Percentiles rank a stretch among this genome's conserved stretches.
Conservation (phyloP, 2,329 filamentous ascomycete species). For the Seiridium unicorne region DNA sequence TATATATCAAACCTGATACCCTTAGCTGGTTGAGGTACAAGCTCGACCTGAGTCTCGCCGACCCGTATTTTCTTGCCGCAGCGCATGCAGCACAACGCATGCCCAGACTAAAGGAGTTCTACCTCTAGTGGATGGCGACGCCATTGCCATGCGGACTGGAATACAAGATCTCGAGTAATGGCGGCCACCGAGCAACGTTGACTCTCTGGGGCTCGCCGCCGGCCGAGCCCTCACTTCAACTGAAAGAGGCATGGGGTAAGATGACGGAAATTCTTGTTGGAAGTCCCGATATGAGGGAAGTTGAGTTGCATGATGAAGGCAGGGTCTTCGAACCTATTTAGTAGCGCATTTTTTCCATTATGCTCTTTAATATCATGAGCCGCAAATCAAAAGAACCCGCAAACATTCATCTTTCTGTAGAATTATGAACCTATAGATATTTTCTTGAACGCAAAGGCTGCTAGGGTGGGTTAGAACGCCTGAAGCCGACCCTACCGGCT, state of each 20-base stretch:
- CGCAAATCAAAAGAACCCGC: not conserved
- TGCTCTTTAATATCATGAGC: not conserved
- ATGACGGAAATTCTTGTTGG: not conserved
- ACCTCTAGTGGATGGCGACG: not conserved
- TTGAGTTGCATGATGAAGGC: not conserved
- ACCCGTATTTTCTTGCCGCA: not conserved
- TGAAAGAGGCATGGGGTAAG: not conserved
- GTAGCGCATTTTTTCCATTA: not conserved
- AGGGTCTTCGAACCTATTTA: not conserved
- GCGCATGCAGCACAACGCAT: not conserved
- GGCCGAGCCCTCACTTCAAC: not conserved
- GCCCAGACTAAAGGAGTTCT: not conserved
- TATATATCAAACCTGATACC: not conserved
- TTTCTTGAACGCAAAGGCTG: too few relatives aligned
- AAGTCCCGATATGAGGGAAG: not conserved
- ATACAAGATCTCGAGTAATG: not conserved
- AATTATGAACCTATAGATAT: not conserved
- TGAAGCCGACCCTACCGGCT: too few relatives aligned
- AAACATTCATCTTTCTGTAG: not conserved
- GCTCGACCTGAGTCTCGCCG: not conserved
- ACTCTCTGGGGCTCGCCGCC: not conserved
- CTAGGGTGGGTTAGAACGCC: too few relatives aligned
- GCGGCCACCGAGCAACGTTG: not conserved
- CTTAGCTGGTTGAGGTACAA: not conserved
- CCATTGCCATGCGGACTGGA: not conserved